These are phyloP conservation scores for Fraxinus albicans DNA, from an alignment of 305 asterid genomes.

Conservation along the genomic window DNA sequence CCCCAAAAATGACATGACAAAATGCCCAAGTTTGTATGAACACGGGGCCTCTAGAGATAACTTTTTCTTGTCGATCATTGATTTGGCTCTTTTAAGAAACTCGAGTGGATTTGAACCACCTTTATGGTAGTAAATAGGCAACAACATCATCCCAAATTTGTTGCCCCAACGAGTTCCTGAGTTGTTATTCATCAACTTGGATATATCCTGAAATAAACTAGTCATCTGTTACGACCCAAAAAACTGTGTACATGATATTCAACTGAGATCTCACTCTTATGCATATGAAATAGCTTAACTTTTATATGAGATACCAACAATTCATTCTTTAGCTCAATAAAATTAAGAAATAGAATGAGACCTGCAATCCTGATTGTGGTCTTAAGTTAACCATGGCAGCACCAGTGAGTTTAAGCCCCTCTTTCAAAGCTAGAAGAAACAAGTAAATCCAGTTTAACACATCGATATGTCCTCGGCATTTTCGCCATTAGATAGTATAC, in stretches of 20 bases:
- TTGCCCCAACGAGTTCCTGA: constrained; percentile 55
- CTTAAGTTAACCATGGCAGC: constrained; percentile 76
- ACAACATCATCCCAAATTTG: constrained; percentile 63
- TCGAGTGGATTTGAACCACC: constrained; percentile 48
- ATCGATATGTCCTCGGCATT: background rate
- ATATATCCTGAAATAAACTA: constrained; percentile 40
- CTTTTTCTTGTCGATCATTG: constrained; percentile 74
- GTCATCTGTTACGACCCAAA: background rate
- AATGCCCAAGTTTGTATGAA: constrained; percentile 51
- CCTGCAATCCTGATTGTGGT: constrained; percentile 64
- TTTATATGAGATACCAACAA: background rate
- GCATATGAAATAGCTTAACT: background rate
- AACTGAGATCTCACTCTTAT: background rate
- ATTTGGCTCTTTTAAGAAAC: constrained; percentile 58
- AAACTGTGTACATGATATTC: background rate
- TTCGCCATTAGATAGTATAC: background rate
- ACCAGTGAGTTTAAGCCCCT: constrained; percentile 72
- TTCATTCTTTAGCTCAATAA: background rate
- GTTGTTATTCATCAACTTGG: constrained; percentile 38
- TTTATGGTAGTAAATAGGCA: constrained; percentile 56
- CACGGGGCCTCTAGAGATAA: constrained; percentile 59
- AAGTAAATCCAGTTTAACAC: background rate
- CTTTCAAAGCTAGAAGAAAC: constrained; percentile 35
- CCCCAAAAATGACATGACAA: constrained; percentile 43
- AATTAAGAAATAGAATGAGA: background rate